phyloP scores from a whole-genome alignment of 805 yeast species.

The Candida maesae region DNA sequence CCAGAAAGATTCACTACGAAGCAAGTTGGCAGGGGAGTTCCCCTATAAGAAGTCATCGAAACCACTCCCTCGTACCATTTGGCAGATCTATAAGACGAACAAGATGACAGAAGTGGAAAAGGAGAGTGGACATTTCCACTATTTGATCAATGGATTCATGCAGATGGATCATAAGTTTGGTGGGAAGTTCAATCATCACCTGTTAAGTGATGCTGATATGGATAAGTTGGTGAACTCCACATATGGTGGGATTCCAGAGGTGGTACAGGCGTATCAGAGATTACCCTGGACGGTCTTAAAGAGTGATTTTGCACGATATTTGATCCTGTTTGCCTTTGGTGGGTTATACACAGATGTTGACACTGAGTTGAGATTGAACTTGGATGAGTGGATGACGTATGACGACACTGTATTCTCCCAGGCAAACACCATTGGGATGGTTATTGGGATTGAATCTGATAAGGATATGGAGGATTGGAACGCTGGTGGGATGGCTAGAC shows the following conservation, averaged over 20 bases:
- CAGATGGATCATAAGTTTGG: constrained; percentile 5
- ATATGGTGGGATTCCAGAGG: constrained; percentile 57
- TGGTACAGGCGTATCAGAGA: constrained; percentile 64
- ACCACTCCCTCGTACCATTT: neutral
- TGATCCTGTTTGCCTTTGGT: constrained; percentile 75
- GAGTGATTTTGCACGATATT: constrained; percentile 91
- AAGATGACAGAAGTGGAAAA: neutral
- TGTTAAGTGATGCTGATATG: constrained; percentile 34
- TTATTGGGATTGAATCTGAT: constrained; percentile 51
- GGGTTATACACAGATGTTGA: constrained; percentile 62
- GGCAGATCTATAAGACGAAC: neutral
- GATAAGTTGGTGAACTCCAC: constrained; percentile 27
- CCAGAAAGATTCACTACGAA: constrained; percentile 9
- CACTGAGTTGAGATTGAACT: constrained; percentile 50
- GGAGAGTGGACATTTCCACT: neutral
- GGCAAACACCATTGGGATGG: constrained; percentile 44
- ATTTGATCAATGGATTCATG: constrained; percentile 10
- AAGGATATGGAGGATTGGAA: constrained; percentile 50
- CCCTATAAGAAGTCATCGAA: constrained; percentile 14
- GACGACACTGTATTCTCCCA: constrained; percentile 12
- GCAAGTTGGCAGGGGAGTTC: constrained; percentile 11
- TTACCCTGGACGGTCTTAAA: constrained; percentile 79
- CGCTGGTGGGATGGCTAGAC: constrained; percentile 40
- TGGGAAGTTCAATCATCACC: constrained; percentile 9
- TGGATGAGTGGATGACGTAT: constrained; percentile 53